These are phyloP conservation scores for Blastomyces gilchristii DNA, from an alignment of 2,329 filamentous ascomycete genomes.

Conservation along the genomic window DNA sequence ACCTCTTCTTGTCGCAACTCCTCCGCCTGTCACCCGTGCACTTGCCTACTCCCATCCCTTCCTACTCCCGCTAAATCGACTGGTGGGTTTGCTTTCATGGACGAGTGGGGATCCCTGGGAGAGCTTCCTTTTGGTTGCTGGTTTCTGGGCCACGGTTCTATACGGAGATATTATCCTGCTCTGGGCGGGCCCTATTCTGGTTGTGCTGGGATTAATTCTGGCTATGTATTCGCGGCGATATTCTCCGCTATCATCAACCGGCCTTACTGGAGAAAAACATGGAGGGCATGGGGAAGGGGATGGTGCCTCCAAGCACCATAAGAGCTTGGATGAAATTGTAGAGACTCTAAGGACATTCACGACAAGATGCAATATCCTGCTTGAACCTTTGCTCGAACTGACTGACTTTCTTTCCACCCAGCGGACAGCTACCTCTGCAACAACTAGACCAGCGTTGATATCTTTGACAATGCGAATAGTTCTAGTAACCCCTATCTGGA, in stretches of 20 bases:
- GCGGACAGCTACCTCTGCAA: conserved; percentile 79
- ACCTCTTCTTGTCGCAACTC: conserved; percentile 81
- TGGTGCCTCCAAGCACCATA: conserved; percentile 67
- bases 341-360: conserved; percentile 87
- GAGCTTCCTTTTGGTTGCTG: conserved; percentile 77
- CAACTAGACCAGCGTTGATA: conserved; percentile 79
- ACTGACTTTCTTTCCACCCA: conserved; percentile 92
- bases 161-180: conserved; percentile 79
- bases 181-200: conserved; percentile 70
- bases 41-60: conserved; percentile 95
- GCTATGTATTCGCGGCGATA: conserved; percentile 90
- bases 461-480: conserved; percentile 82
- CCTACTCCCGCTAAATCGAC: conserved; percentile 73
- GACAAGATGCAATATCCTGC: conserved; percentile 77
- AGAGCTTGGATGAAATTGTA: conserved; percentile 94
- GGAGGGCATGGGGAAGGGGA: conserved; percentile 47
- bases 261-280: conserved; percentile 58
- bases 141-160: conserved; percentile 75
- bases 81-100: conserved; percentile 83
- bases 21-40: conserved; percentile 85
- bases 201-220: conserved; percentile 68
- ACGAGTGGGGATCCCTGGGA: conserved; percentile 91
- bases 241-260: conserved; percentile 79
- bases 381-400: conserved; percentile 78
- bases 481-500: conserved; percentile 80